phyloP scores from a whole-genome alignment of 1,284 basidiomycete genomes.

The Cryptococcus hybrid region DNA sequence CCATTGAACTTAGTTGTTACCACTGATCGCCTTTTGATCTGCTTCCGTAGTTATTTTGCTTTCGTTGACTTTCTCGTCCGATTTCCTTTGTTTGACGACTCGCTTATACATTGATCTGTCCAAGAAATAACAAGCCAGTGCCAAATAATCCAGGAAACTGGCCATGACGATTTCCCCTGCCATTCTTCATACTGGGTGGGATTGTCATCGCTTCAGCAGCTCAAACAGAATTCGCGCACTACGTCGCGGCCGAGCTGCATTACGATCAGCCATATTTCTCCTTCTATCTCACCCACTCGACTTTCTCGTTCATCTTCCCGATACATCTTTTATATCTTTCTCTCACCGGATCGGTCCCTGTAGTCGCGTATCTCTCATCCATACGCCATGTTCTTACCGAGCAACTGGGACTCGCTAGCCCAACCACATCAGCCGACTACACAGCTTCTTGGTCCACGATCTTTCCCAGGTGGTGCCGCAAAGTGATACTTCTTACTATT shows the following conservation, averaged over 20 bases:
- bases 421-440: neutral
- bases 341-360: conserved; percentile 10
- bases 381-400: conserved; percentile 17
- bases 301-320: conserved; percentile 44
- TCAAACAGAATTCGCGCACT: conserved; percentile 47
- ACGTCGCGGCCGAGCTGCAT: conserved; percentile 22
- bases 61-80: too few species aligned
- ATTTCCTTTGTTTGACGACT: too few species aligned
- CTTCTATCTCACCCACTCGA: conserved; percentile 50
- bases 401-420: conserved; percentile 18
- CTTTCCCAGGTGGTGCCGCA: conserved; percentile 16
- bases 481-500: conserved; percentile 32
- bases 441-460: conserved; percentile 29
- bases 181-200: conserved; percentile 35
- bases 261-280: conserved; percentile 49
- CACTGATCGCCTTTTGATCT: too few species aligned
- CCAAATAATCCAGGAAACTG: too few species aligned
- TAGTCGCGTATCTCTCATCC: conserved; percentile 13
- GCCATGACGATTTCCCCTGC: conserved; percentile 10
- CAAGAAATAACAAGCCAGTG: too few species aligned
- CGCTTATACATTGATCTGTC: too few species aligned
- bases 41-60: too few species aligned
- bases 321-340: conserved; percentile 32
- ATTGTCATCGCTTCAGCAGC: conserved; percentile 43
- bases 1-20: too few species aligned